Base-by-base conservation (phyloP, 2,329 filamentous ascomycete species). In the Aspergillus piperis region DNA sequence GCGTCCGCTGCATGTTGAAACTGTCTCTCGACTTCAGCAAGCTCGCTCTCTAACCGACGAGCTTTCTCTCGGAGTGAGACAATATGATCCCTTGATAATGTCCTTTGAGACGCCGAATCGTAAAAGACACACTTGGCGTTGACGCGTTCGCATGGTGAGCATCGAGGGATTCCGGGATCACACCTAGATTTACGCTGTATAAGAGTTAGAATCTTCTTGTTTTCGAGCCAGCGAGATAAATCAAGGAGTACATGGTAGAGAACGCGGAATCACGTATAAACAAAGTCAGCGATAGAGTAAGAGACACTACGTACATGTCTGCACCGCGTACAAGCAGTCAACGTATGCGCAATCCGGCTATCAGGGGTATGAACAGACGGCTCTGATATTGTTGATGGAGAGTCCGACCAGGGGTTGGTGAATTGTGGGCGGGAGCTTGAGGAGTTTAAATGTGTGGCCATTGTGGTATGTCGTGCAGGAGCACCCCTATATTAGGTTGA, bases 51-150 rank as follows among this genome's bases (percentile, higher is more conserved):
- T 55, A 98, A 84, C 53, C 87, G 85, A 61, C 89, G 88, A 44
- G 96, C 92, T 71, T 88, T 91, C 66, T 96, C 90, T 75, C 96
- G 92, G 23, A 99, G 86, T 68, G 90, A 90, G 62, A 97, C 89
- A 62, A 99, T 95, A 80, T 98, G 98, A 70, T 89, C 90, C 64
- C 95, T 88, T 64, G 92, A 91, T 69, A 98, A 92, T 72, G 90
- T 93, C 70, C 87, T 88, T 64, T 90, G 90, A 75, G 93, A 95
- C 54, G 90, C 84, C 30, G 92, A 92, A 77, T 99, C 95, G 75
- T 90, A 96, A 80, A 98, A 99, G 73, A 97, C 94, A 84, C 95
- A 99, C 62, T 88, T 85, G 30, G 92, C 92, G 70, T 93, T 93
- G 64, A 91, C 93, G 68, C 94, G 87, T 78, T 97, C 92, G 80